Percentiles rank a stretch among this genome's conserved stretches.
phyloP scores from a whole-genome alignment of 805 yeast species.

The Saccharomyces jurei region DNA sequence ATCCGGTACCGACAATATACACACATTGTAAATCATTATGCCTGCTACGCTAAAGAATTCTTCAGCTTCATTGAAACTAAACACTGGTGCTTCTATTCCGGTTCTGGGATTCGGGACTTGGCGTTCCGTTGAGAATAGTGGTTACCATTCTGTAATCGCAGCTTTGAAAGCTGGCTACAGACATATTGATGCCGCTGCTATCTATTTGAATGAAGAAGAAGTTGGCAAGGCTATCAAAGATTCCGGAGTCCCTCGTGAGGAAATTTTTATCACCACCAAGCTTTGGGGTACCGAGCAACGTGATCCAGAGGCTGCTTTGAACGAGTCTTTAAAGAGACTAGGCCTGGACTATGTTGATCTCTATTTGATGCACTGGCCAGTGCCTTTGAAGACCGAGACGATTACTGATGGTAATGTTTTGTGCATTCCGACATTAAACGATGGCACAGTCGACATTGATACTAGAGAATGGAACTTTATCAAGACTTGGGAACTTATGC shows the following conservation, averaged over 20 bases:
- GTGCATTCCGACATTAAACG: conserved; percentile 31
- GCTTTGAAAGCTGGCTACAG: conserved; percentile 62
- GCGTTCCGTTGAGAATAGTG: conserved; percentile 48
- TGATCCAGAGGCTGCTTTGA: conserved; percentile 44
- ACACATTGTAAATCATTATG: conserved; percentile 1
- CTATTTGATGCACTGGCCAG: conserved; percentile 80
- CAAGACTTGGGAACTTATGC: conserved; percentile 58
- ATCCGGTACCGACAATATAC: not conserved
- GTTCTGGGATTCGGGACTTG: conserved; percentile 71
- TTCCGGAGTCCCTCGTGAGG: conserved; percentile 54
- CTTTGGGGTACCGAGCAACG: conserved; percentile 49
- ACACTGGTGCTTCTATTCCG: conserved; percentile 60
- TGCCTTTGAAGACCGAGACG: conserved; percentile 39
- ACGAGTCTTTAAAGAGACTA: conserved; percentile 51
- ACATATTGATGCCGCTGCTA: conserved; percentile 72
- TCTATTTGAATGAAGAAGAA: conserved; percentile 57
- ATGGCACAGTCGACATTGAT: conserved; percentile 35
- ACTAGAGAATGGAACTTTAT: conserved; percentile 35
- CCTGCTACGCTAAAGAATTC: conserved; percentile 13
- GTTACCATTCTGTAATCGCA: conserved; percentile 45
- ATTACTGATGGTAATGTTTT: conserved; percentile 30
- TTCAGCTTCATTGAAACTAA: conserved; percentile 34
- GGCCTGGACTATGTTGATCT: conserved; percentile 72
- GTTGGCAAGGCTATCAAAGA: conserved; percentile 52
- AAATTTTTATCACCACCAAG: conserved; percentile 65